phyloP scores from a whole-genome alignment of 176 grass and related monocot species.

The Raddia guianensis region DNA sequence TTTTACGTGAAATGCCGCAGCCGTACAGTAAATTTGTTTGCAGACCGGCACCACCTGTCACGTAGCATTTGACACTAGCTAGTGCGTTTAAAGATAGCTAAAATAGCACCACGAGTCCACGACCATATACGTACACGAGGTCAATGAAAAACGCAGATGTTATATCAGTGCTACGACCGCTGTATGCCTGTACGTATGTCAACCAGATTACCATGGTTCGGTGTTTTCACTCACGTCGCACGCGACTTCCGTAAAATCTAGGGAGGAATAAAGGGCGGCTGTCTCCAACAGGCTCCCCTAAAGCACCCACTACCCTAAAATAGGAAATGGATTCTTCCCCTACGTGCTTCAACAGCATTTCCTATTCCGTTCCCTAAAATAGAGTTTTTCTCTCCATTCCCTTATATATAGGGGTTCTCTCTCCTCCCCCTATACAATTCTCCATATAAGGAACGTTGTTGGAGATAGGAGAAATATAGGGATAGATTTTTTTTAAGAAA shows the following conservation, averaged over 20 bases:
- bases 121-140: background rate
- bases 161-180: background rate
- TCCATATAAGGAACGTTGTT: too few species aligned
- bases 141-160: background rate
- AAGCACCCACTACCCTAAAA: too few species aligned
- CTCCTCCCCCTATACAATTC: too few species aligned
- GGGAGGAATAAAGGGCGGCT: background rate
- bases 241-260: background rate
- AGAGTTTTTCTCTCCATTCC: too few species aligned
- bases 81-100: background rate
- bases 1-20: background rate
- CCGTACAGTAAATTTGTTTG: background rate
- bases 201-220: background rate
- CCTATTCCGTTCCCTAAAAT: too few species aligned
- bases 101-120: background rate
- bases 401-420: too few species aligned
- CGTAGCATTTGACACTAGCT: background rate
- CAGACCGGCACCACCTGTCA: background rate
- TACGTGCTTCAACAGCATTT: too few species aligned
- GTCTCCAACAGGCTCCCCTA: too few species aligned
- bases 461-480: too few species aligned
- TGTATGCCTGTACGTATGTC: background rate
- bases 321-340: too few species aligned
- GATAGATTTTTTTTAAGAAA: too few species aligned
- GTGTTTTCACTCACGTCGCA: background rate